Percentiles rank a stretch among this genome's conserved stretches.
Conservation (phyloP, 352 stramenopile species). For the Globisporangium viniferum region DNA sequence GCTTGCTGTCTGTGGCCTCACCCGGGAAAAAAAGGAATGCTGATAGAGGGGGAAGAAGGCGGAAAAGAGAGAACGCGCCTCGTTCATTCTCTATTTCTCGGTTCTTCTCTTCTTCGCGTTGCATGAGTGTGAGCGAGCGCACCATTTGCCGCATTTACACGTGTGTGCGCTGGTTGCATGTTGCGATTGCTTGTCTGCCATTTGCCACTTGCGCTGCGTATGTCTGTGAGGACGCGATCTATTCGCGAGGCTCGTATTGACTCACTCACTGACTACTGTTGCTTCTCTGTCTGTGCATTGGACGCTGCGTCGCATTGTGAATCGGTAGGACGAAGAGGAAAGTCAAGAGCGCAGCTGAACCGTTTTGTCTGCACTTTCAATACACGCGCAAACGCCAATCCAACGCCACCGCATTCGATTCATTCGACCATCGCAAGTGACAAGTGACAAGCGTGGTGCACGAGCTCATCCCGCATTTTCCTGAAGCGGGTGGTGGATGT, state of each 20-base stretch:
- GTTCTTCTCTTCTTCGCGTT: not conserved
- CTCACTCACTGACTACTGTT: slow-evolving; percentile 4
- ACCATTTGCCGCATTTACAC: not conserved
- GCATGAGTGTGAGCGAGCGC: too few species aligned
- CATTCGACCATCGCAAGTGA: slow-evolving; percentile 7
- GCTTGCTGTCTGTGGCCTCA: not conserved
- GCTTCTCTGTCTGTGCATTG: not conserved
- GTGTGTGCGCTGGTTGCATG: not conserved
- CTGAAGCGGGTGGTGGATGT: slow-evolving; percentile 1
- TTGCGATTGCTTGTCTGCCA: not conserved
- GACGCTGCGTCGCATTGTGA: not conserved
- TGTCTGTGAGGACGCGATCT: not conserved
- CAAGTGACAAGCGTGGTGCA: not conserved
- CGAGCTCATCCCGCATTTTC: not conserved
- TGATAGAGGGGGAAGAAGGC: not conserved
- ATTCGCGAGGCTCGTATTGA: not conserved
- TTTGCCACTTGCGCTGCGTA: not conserved
- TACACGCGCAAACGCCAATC: not conserved
- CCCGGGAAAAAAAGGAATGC: slow-evolving; percentile 17
- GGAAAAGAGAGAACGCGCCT: not conserved
- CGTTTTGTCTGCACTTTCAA: slow-evolving; percentile 1
- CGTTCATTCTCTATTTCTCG: not conserved
- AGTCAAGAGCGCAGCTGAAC: slow-evolving; percentile 12
- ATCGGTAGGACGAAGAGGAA: not conserved
- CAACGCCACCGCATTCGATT: not conserved